Evolutionary conservation across 192 early-diverging fungal genomes (phyloP), one percentile per base, ranked within the genome.

Genomic region (Podila verticillata): DNA sequence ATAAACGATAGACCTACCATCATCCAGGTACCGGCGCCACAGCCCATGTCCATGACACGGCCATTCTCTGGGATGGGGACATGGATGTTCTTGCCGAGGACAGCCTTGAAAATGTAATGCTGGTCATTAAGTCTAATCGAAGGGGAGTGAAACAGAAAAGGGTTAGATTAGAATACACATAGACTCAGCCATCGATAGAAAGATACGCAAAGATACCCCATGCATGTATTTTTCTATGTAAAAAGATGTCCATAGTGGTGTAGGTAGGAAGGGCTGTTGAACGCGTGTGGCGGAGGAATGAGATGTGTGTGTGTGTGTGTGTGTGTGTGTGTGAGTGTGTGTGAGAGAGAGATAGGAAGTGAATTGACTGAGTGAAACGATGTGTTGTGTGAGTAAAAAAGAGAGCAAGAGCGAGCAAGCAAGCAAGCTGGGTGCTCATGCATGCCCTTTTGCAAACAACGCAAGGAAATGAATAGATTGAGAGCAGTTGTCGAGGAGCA

Each of bases 21-120:
- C 9, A 54, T 66, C 73, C 66, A 82, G 59, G 68, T 68, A 35
- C 69, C 73, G 48, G 67, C 58, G 13, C 65, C 59, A 47, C 71
- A 63, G 48, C 74, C 71, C 28, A 65, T 63, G 63, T 78, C 65
- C 48, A 65, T 73, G 12, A 69, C 67, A 35, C 57, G 48, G 29
- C 64, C 56, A 49, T 66, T 70, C 7, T 75, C 81, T 13, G 65
- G 62, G 30, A 61, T 63, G 31, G 63, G 63, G 15, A 74, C 69
- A 63, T 83, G 73, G 34, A 74, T 47, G 28, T 70, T 75, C 71
- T 80, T 80, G 24, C 60, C 61, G 17, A 68, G 54, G 24, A 80
- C 29, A 59, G 72, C 67, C 57, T 80, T 80, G 77, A 65, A 72
- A 29, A 80, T 61, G 44, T 80, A 80, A n/a, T 79, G 75, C 36